Base-by-base conservation (phyloP, 352 stramenopile genomes). In the Aphanomyces astaci region DNA sequence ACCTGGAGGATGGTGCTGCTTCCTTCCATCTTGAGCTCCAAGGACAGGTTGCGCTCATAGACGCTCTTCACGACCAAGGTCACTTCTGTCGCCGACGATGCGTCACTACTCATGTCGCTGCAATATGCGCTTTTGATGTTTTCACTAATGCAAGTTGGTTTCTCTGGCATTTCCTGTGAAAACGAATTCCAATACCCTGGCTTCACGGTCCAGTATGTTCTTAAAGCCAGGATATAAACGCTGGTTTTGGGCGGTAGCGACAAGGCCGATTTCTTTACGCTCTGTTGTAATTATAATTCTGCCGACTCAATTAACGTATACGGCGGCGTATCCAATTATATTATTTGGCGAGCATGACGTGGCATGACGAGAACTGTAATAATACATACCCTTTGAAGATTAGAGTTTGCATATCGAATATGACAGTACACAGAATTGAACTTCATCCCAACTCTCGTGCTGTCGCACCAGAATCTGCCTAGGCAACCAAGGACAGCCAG, bases 41-140 rank as follows among this genome's bases (percentile, higher is more conserved):
- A 70, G 24, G 78, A 75, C 71, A 92, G 70, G 13, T 72, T 49
- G 5, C 76, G 81, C 30, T 75, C 77, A 75, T 94, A 94, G 59
- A 94, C 86, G 73, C 83, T 94, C 72, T 89, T 88, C 43, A 94
- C 81, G 30, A 87, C 56, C 64, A 94, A 81, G 56, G 79, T 83
- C 48, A 94, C 81, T 33, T 1, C 43, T 40, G 25, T 32, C 19
- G 60, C 54, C 27, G 55, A 27, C 11, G 22, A 5, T 30, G 25
- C 1, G 0, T 32, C 51, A 25, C n/a, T 36, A 22, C 51, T 59
- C 51, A 39, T 39, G 5, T 2, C 15, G 48, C 2, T 55, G n/a
- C n/a, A n/a, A 43, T 53, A n/a, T 24, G 45, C 45, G 9, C 9
- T 9, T 9, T 53, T 53, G 13, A 19, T n/a, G 9, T 53, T 19